Conservation (phyloP, 164 flowering plant genomes). For the Taxillus chinensis region DNA sequence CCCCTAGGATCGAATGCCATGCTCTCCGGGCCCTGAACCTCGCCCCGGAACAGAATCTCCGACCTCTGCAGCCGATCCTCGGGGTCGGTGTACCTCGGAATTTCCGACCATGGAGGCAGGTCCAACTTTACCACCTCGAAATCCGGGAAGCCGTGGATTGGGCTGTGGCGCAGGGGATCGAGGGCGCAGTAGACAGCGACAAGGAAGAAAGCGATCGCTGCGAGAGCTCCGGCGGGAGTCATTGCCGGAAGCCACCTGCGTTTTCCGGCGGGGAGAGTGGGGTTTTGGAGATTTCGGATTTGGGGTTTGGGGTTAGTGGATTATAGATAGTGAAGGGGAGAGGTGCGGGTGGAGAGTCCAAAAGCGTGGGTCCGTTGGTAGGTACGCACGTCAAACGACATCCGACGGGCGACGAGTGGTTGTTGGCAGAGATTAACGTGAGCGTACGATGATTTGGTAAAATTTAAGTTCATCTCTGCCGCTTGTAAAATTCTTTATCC, state of each 20-base stretch:
- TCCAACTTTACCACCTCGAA: conserved; percentile 40
- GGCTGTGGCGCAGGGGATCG: conserved; percentile 64
- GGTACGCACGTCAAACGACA: too few relatives aligned
- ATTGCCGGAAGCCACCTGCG: conserved; percentile 6
- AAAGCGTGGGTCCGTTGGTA: too few relatives aligned
- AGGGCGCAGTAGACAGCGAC: conserved; percentile 58
- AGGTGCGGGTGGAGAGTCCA: too few relatives aligned
- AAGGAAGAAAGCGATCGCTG: conserved; percentile 22
- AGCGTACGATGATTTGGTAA: too few relatives aligned
- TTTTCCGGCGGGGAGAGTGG: too few relatives aligned
- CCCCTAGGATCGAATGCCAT: conserved; percentile 72
- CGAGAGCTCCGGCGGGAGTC: conserved; percentile 25
- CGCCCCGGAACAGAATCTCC: conserved; percentile 56
- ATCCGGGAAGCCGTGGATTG: conserved; percentile 56
- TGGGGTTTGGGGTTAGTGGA: too few relatives aligned
- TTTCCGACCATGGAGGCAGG: conserved; percentile 36
- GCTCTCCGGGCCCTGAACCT: conserved; percentile 86
- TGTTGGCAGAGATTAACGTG: too few relatives aligned
- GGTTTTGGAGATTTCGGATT: too few relatives aligned
- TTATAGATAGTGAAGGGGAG: too few relatives aligned
- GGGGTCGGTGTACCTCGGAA: conserved; percentile 37
- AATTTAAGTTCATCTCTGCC: background rate
- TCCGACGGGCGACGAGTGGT: too few relatives aligned
- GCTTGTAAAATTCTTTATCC: too few relatives aligned
- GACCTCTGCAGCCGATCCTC: conserved; percentile 58